Conservation (phyloP, 257 asterid genomes). For the Lycium barbarum region DNA sequence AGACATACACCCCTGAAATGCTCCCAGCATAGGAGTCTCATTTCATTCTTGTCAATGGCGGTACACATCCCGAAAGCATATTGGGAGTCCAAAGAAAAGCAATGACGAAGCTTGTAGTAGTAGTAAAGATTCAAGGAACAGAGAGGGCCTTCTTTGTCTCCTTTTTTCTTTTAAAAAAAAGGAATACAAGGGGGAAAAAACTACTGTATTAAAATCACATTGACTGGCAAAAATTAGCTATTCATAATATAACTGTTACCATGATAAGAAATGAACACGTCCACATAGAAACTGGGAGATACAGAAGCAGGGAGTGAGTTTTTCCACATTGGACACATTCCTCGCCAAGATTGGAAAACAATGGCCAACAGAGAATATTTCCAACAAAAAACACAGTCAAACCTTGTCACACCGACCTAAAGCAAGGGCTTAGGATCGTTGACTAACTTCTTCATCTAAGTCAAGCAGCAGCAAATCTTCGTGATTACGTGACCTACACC, state of each 20-base stretch:
- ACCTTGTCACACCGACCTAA: background rate
- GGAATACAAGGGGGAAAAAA: background rate
- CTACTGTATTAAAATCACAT: background rate
- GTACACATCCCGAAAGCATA: constrained; percentile 1
- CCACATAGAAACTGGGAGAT: background rate
- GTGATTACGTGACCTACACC: constrained; percentile 16
- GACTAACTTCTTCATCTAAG: constrained; percentile 10
- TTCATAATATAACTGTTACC: background rate
- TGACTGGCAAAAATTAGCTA: background rate
- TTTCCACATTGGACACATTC: constrained; percentile 9
- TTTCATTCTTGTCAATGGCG: background rate
- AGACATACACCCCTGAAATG: background rate
- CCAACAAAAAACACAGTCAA: constrained; percentile 13
- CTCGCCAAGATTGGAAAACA: background rate
- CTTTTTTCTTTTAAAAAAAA: background rate
- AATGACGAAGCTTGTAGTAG: background rate
- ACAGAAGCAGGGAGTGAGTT: background rate
- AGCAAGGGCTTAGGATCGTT: background rate
- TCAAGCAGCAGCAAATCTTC: constrained; percentile 16
- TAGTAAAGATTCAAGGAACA: background rate
- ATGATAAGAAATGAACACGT: background rate
- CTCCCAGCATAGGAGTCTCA: background rate
- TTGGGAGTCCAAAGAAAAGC: background rate
- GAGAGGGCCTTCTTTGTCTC: background rate
- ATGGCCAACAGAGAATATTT: constrained; percentile 4